Evolutionary conservation across 1,139 yeast species (phyloP), one percentile per base, ranked within the genome.

Genomic region (Yamadazyma oceani): DNA sequence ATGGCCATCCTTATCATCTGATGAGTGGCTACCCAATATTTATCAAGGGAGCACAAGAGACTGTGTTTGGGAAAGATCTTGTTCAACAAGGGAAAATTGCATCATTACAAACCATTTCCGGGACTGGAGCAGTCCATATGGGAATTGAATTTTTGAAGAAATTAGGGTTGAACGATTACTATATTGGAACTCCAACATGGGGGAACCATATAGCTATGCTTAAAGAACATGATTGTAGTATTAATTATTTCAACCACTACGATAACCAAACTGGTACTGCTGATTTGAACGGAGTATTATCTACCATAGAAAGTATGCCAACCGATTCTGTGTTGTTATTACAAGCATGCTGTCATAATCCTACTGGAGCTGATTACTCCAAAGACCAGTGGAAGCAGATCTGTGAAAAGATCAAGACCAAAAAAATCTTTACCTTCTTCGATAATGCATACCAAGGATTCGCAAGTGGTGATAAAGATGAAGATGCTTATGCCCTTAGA

Each of bases 401-500:
- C 36, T 72, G 82, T 46, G 76, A 78, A 35, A 78, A 82, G 21
- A 59, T 86, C 35, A 64, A 75, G 50, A 60, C 71, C 39, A 72
- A 75, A 54, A 64, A 72, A 27, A 73, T 87, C 53, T 72, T 85
- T 53, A 89, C 95, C 8, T 69, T 90, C 51, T 77, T 90, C 45
- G 97, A 90, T 68, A 80, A 85, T 71, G 97, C 97, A 2, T 90
- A 90, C 69, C 97, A 88, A 60, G 97, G 97, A 6, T 85, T 90
- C 58, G 85, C 94, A 34, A 75, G 90, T 7, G 75, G 75, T 27
- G 55, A 60, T 53, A 55, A 57, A 41, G 62, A 58, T 30, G 39
- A 42, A 23, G 67, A 62, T 46, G 60, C 64, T 3, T 61, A 62
- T 58, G 54, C 62, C 4, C 46, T 62, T 5, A 45, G 64, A 37